phyloP scores from a whole-genome alignment of 805 yeast genomes.

The Allodekkera sacchari region DNA sequence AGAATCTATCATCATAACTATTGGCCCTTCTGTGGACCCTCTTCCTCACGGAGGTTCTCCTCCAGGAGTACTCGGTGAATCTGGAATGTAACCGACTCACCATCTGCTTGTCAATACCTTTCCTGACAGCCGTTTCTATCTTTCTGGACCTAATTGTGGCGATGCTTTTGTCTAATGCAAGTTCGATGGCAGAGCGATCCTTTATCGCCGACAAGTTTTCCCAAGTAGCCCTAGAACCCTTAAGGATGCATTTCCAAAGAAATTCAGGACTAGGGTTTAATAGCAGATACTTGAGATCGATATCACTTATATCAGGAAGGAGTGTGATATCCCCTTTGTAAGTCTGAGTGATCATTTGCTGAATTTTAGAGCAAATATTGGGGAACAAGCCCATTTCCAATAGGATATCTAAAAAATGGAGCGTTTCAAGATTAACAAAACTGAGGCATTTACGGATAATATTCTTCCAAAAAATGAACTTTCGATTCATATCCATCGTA shows the following conservation, averaged over 20 bases:
- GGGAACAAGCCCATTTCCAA: constrained; percentile 72
- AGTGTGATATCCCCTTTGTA: constrained; percentile 94
- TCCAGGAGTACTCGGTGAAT: neutral
- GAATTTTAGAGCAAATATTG: constrained; percentile 62
- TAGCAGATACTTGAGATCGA: constrained; percentile 55
- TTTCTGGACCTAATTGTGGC: constrained; percentile 50
- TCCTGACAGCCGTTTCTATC: constrained; percentile 3
- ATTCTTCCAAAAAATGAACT: neutral
- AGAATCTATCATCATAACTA: neutral
- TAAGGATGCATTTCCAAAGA: constrained; percentile 54
- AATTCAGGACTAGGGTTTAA: constrained; percentile 79
- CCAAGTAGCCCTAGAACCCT: constrained; percentile 94
- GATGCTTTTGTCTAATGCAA: constrained; percentile 76
- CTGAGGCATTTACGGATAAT: constrained; percentile 53
- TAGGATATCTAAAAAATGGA: constrained; percentile 66
- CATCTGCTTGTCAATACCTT: neutral
- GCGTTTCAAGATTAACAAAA: constrained; percentile 56
- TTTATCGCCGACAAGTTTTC: constrained; percentile 78
- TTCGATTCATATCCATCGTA: constrained; percentile 35
- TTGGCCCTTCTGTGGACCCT: neutral
- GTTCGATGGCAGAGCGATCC: constrained; percentile 86
- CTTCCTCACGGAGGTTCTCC: constrained; percentile 1
- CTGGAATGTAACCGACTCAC: neutral
- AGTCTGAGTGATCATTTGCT: constrained; percentile 73
- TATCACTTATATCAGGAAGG: constrained; percentile 60